A percentile compares a stretch with the other conserved stretches of the same genome.
phyloP scores from a whole-genome alignment of 129 eudicot species.

The carrot (Daucus carota) region DNA sequence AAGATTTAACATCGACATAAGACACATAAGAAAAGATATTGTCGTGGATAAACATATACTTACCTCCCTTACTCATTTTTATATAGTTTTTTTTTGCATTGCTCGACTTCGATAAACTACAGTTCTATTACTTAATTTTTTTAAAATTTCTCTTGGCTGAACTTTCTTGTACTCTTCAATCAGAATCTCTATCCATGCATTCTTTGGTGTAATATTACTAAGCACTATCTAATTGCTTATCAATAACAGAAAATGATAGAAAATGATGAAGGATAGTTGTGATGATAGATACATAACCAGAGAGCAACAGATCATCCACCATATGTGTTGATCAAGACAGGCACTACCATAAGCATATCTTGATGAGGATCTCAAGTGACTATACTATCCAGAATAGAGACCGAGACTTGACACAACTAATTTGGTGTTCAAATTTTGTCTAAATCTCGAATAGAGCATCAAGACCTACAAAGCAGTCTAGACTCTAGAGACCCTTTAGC shows the following conservation, averaged over 20 bases:
- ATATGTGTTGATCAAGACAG: neutral
- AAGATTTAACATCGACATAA: too few species aligned
- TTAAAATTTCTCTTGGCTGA: too few species aligned
- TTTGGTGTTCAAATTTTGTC: too few species aligned
- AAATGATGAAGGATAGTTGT: slow-evolving; percentile 5
- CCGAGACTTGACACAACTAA: neutral
- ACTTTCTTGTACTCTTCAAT: too few species aligned
- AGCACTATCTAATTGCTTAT: slow-evolving; percentile 3
- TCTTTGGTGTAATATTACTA: too few species aligned
- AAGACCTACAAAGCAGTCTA: neutral
- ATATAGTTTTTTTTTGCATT: too few species aligned
- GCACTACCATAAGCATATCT: slow-evolving; percentile 1
- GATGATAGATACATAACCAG: neutral
- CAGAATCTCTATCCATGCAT: too few species aligned
- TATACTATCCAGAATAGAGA: neutral
- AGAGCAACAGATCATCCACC: slow-evolving; percentile 1
- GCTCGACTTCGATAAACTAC: too few species aligned
- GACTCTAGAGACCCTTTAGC: neutral
- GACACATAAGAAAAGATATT: too few species aligned
- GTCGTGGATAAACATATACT: too few species aligned
- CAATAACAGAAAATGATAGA: slow-evolving; percentile 1
- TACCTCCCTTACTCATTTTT: too few species aligned
- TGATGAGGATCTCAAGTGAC: neutral
- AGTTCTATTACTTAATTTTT: too few species aligned
- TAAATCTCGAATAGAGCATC: neutral